phyloP scores from a whole-genome alignment of 495 filamentous ascomycete genomes.

The Oleoguttula mirabilis region DNA sequence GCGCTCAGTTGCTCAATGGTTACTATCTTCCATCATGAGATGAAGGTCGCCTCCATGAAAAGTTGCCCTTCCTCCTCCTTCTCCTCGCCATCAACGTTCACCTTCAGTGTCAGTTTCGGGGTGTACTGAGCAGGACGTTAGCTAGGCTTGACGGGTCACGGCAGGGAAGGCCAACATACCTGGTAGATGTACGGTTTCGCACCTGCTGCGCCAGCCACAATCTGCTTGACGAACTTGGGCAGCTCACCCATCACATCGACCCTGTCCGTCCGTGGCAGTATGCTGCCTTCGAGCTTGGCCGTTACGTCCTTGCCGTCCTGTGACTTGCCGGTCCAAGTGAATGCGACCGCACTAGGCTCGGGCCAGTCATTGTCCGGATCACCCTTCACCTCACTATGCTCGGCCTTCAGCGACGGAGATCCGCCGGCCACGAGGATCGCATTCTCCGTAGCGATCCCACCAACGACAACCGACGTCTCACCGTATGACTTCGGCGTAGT shows the following conservation, averaged over 20 bases:
- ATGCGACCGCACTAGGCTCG: constrained; percentile 63
- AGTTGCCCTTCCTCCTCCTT: constrained; percentile 61
- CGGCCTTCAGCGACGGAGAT: constrained; percentile 38
- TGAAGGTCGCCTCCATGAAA: constrained; percentile 86
- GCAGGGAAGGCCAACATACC: constrained; percentile 36
- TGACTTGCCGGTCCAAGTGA: constrained; percentile 64
- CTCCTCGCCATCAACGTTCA: constrained; percentile 72
- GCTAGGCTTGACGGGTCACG: not conserved
- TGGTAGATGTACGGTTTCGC: constrained; percentile 97
- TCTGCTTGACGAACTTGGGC: constrained; percentile 84
- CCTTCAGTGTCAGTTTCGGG: constrained; percentile 58
- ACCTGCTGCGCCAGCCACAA: constrained; percentile 75
- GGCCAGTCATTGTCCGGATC: constrained; percentile 82
- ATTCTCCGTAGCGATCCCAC: constrained; percentile 66
- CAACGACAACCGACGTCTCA: constrained; percentile 72
- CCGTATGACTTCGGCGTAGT: constrained; percentile 94
- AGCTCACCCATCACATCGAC: constrained; percentile 96
- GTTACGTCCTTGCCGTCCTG: constrained; percentile 60
- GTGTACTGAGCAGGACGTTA: constrained; percentile 41
- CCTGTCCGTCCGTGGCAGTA: constrained; percentile 65
- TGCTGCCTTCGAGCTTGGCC: constrained; percentile 53
- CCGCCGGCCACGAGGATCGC: constrained; percentile 65
- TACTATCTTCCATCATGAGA: constrained; percentile 42
- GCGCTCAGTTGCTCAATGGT: too few relatives aligned
- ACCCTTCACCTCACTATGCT: constrained; percentile 52